Evolutionary conservation across 2,329 filamentous ascomycete genomes (phyloP), one percentile per base, ranked within the genome.

Genomic region (Fulvia fulva): DNA sequence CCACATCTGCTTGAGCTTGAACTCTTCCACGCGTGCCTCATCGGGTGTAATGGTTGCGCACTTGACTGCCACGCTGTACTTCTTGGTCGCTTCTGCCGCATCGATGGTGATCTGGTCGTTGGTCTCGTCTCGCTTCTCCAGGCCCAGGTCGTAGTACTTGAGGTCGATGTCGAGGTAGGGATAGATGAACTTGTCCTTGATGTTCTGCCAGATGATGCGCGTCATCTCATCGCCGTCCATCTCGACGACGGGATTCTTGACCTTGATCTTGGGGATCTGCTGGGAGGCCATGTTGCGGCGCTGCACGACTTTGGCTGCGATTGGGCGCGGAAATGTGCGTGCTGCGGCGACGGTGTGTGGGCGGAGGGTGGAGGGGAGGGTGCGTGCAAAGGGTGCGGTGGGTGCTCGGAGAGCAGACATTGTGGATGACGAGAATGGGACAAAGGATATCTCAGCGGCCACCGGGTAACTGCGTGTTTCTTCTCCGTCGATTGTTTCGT

Each of bases 1-100:
- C 94, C 94, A 99, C 94, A 97, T 97, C 82, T 97, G 87, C 89
- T 97, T 99, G 69, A 99, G 85, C 75, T 97, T 92, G 79, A 97
- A 99, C 79, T 97, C 94, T 82, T 97, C 84, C 28, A 99, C 93
- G 75, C 94, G 88, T 65, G 86, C 88, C 84, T 99, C 94, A 75
- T 99, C 94, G 41, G 94, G 94, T 45, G 94, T 99, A 80, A 99
- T 99, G 75, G 94, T 99, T 66, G 94, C 94, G 78, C 94, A 99
- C 84, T 99, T 99, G 81, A 99, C 91, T 77, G 93, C 94, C 56
- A 99, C 94, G 60, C 88, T 91, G 83, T 97, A 97, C 83, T 97
- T 96, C 85, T 96, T 92, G 81, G 97, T 97, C 45, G 94, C 94
- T 80, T 96, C 91, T 56, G 94, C 94, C 56, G 93, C 90, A 73